These are phyloP conservation scores for Phaseolus coccineus DNA, from an alignment of 331 rosid species.

Conservation along the genomic window DNA sequence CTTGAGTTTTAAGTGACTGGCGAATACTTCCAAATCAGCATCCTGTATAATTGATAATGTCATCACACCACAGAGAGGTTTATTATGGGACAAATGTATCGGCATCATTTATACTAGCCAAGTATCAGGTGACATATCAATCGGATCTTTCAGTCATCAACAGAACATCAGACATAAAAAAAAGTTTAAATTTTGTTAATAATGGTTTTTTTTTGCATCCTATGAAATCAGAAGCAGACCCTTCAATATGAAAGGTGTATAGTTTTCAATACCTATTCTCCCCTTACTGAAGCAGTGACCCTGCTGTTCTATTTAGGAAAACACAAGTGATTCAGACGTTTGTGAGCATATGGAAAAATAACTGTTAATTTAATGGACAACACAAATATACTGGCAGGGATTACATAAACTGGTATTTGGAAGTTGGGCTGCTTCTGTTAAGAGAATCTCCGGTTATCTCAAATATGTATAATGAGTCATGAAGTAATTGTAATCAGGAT, in stretches of 20 bases:
- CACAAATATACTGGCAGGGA: conserved; percentile 39
- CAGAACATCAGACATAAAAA: conserved; percentile 27
- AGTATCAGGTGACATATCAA: conserved; percentile 1
- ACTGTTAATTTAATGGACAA: conserved; percentile 41
- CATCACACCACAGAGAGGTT: conserved; percentile 11
- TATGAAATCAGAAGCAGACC: conserved; percentile 38
- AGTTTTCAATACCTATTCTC: conserved; percentile 29
- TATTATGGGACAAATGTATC: background rate
- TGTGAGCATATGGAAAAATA: conserved; percentile 37
- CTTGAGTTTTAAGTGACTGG: background rate
- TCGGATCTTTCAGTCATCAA: conserved; percentile 40
- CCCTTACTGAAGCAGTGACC: conserved; percentile 40
- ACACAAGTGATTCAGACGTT: conserved; percentile 26
- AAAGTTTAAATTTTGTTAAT: conserved; percentile 40
- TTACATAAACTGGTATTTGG: conserved; percentile 23
- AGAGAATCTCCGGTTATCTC: conserved; percentile 55
- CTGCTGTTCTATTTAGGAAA: conserved; percentile 33
- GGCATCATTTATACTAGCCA: conserved; percentile 24
- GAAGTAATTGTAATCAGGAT: conserved; percentile 83
- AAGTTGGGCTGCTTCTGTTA: conserved; percentile 42
- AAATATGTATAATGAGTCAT: conserved; percentile 53
- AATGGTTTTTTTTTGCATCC: conserved; percentile 28
- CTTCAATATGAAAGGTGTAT: conserved; percentile 33
- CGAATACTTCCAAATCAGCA: conserved; percentile 8
- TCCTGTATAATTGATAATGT: conserved; percentile 10